A percentile compares a stretch with the other conserved stretches of the same genome.
These are phyloP conservation scores for Saposhnikovia divaricata DNA, from an alignment of 129 eudicot species.

Conservation along the genomic window DNA sequence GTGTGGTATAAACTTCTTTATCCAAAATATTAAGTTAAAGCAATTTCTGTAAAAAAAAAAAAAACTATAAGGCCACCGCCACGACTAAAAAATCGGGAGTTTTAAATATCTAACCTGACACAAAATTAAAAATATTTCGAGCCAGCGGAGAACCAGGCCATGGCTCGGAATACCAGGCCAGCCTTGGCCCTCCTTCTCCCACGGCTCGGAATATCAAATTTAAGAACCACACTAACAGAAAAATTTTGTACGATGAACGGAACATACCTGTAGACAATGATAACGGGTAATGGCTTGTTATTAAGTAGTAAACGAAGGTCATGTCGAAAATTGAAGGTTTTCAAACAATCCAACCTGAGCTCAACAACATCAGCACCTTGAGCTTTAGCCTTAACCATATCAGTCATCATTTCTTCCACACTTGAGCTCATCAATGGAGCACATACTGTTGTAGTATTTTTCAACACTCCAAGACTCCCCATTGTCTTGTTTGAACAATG, in stretches of 20 bases:
- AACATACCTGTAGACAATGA: conserved; percentile 41
- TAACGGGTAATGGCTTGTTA: conserved; percentile 46
- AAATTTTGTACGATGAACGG: neutral
- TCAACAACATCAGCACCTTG: conserved; percentile 67
- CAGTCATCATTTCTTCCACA: conserved; percentile 46
- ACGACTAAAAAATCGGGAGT: no score
- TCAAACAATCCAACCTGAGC: conserved; percentile 46
- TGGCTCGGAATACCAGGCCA: no score
- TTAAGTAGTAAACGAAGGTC: conserved; percentile 37
- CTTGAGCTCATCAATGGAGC: conserved; percentile 44
- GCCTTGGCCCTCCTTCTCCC: no score
- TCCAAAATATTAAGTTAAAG: neutral
- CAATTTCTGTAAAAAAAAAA: neutral
- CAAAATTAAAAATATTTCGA: neutral
- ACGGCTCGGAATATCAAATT: no score
- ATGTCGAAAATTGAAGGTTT: conserved; percentile 18
- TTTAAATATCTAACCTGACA: neutral
- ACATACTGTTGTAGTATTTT: conserved; percentile 45
- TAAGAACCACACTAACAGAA: no score
- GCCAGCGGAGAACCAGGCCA: neutral
- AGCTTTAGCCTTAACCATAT: conserved; percentile 49
- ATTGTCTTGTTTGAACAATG: conserved; percentile 9
- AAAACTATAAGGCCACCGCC: no score
- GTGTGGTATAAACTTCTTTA: neutral
- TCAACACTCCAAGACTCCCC: conserved; percentile 52